A percentile compares a stretch with the other conserved stretches of the same genome.
Evolutionary conservation across 2,329 filamentous ascomycete genomes (phyloP).

Genomic region (Penicillium rolfsii): DNA sequence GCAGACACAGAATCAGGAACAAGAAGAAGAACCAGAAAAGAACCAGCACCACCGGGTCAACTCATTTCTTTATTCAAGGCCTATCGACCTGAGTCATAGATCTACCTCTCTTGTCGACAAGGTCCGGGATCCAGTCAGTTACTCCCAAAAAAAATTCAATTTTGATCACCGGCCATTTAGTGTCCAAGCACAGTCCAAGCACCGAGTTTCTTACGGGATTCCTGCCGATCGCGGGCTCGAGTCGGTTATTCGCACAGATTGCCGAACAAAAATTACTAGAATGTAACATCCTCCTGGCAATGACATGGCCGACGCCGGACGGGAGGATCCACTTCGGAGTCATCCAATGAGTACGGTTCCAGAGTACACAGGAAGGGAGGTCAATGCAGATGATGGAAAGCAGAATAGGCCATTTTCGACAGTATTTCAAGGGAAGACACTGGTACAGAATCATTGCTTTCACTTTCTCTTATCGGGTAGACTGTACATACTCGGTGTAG

Average conservation of each 20-base stretch:
- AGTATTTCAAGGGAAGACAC: too few species aligned
- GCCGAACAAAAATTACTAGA: conserved; percentile 15
- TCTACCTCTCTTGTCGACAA: neutral
- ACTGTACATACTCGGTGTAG: too few species aligned
- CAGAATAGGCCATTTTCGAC: neutral
- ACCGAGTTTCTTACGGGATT: conserved; percentile 12
- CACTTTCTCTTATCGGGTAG: too few species aligned
- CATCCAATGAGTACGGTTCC: neutral
- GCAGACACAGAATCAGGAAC: neutral
- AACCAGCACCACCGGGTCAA: neutral
- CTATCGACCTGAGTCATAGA: conserved; percentile 13
- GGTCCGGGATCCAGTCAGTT: neutral
- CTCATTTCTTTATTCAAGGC: neutral
- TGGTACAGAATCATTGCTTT: too few species aligned
- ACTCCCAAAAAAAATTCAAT: conserved; percentile 4
- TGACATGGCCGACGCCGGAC: neutral
- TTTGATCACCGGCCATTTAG: neutral
- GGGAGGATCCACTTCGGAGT: neutral
- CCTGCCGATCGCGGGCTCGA: conserved; percentile 13
- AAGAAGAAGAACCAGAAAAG: neutral
- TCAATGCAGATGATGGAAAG: neutral
- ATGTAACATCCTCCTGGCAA: conserved; percentile 1
- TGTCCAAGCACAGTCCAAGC: neutral
- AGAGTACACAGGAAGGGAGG: neutral
- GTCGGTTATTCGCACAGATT: conserved; percentile 27